Percentiles rank a stretch among this genome's conserved stretches.
phyloP scores from a whole-genome alignment of 371 early-diverging fungal species.

The Chytridium lagenaria region DNA sequence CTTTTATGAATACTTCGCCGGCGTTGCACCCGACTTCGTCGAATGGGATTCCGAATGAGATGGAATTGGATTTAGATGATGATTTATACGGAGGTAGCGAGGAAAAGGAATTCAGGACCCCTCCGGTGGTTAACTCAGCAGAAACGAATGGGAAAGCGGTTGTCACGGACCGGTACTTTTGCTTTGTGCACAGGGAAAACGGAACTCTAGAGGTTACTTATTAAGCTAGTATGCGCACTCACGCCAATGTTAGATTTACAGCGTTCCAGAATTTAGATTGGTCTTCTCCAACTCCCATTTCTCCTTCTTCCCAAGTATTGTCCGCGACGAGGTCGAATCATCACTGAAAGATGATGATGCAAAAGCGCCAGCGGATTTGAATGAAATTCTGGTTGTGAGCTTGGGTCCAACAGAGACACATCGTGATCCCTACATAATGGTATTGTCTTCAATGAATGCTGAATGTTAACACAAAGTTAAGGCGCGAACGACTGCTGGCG shows the following conservation, averaged over 20 bases:
- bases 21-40: background rate
- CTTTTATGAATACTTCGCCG: background rate
- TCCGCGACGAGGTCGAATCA: constrained; percentile 56
- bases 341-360: background rate
- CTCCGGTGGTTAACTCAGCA: constrained; percentile 15
- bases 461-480: constrained; percentile 33
- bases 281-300: constrained; percentile 72
- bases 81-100: constrained; percentile 34
- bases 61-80: constrained; percentile 54
- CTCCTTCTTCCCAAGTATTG: constrained; percentile 64
- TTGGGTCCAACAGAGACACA: constrained; percentile 63
- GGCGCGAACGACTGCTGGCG: constrained; percentile 71
- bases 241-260: constrained; percentile 59
- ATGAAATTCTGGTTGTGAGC: constrained; percentile 72
- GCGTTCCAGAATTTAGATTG: constrained; percentile 73
- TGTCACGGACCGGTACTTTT: constrained; percentile 47
- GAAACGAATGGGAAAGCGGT: constrained; percentile 30
- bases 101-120: background rate
- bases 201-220: constrained; percentile 62
- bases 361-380: constrained; percentile 54
- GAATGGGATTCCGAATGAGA: background rate
- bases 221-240: background rate
- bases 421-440: constrained; percentile 73
- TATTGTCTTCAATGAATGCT: constrained; percentile 44
- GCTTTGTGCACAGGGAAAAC: constrained; percentile 57